Evolutionary conservation across 2,329 filamentous ascomycete genomes (phyloP).

Genomic region (Parascedosporium putredinis): DNA sequence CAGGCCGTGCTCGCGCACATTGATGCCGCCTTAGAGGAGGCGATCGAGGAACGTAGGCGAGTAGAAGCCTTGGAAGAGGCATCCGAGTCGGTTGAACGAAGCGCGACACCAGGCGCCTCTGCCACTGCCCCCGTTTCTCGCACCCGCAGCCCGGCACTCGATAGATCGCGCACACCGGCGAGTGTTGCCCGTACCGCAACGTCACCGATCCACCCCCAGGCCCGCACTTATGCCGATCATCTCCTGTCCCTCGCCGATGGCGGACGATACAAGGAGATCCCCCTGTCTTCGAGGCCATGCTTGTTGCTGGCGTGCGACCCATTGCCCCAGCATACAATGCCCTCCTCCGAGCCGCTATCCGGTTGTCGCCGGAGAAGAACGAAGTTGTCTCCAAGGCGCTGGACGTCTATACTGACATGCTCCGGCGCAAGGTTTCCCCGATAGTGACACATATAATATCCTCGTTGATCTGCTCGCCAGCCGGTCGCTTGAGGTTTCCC

Average conservation of each 20-base stretch:
- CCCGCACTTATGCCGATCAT: slow-evolving; percentile 64
- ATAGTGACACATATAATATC: slow-evolving; percentile 79
- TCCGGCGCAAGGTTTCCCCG: slow-evolving; percentile 73
- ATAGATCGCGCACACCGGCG: slow-evolving; percentile 31
- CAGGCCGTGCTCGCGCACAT: slow-evolving; percentile 65
- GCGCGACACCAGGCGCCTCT: slow-evolving; percentile 11
- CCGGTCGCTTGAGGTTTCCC: slow-evolving; percentile 68
- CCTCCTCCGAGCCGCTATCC: slow-evolving; percentile 72
- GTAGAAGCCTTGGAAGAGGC: slow-evolving; percentile 34
- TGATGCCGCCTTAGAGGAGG: slow-evolving; percentile 72
- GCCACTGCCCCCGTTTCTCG: slow-evolving; percentile 29
- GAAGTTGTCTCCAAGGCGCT: slow-evolving; percentile 84
- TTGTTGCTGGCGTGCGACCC: slow-evolving; percentile 71
- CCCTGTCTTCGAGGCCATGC: slow-evolving; percentile 85
- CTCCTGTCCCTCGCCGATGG: slow-evolving; percentile 63
- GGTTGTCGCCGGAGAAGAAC: slow-evolving; percentile 66
- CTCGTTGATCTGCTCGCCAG: slow-evolving; percentile 73
- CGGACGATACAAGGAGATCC: slow-evolving; percentile 76
- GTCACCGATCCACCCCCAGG: slow-evolving; percentile 52
- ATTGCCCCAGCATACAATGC: slow-evolving; percentile 86
- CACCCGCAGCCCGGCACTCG: slow-evolving; percentile 28
- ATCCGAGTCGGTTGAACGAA: slow-evolving; percentile 25
- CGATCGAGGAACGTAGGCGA: slow-evolving; percentile 49
- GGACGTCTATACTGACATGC: slow-evolving; percentile 95
- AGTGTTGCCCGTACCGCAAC: slow-evolving; percentile 46